phyloP scores from a whole-genome alignment of 257 asterid species.

The Lantana camara region DNA sequence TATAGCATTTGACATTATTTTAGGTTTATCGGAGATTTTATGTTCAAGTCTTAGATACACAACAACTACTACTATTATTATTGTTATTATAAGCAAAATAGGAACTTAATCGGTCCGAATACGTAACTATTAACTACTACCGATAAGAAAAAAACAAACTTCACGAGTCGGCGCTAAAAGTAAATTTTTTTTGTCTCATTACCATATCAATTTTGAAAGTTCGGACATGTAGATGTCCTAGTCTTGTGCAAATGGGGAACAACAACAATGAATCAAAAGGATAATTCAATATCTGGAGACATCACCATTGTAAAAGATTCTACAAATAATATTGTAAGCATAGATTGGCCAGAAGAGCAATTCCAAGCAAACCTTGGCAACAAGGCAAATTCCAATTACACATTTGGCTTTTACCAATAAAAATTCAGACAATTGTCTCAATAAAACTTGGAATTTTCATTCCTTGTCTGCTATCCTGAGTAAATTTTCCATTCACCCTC shows the following conservation, averaged over 20 bases:
- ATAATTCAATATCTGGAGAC: neutral
- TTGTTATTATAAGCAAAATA: too few species aligned
- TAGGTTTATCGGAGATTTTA: too few species aligned
- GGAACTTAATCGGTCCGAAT: too few species aligned
- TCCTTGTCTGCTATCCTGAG: neutral
- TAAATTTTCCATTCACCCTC: neutral
- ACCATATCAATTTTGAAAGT: neutral
- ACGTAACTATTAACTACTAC: too few species aligned
- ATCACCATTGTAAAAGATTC: slow-evolving; percentile 12
- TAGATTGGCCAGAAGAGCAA: slow-evolving; percentile 15
- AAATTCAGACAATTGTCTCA: neutral
- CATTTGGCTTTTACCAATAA: neutral
- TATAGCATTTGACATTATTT: too few species aligned
- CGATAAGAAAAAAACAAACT: too few species aligned
- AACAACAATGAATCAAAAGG: slow-evolving; percentile 22
- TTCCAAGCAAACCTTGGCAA: slow-evolving; percentile 24
- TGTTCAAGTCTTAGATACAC: too few species aligned
- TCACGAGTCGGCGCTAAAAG: too few species aligned
- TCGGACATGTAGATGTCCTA: slow-evolving; percentile 9
- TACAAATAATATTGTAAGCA: slow-evolving; percentile 2
- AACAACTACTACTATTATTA: too few species aligned
- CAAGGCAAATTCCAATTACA: slow-evolving; percentile 24
- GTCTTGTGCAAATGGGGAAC: slow-evolving; percentile 29
- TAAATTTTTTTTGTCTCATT: too few species aligned
- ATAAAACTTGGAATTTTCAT: neutral